Percentiles rank a stretch among this genome's conserved stretches.
Evolutionary conservation across 768 basidiomycete genomes (phyloP).

Genomic region (Postia placenta): DNA sequence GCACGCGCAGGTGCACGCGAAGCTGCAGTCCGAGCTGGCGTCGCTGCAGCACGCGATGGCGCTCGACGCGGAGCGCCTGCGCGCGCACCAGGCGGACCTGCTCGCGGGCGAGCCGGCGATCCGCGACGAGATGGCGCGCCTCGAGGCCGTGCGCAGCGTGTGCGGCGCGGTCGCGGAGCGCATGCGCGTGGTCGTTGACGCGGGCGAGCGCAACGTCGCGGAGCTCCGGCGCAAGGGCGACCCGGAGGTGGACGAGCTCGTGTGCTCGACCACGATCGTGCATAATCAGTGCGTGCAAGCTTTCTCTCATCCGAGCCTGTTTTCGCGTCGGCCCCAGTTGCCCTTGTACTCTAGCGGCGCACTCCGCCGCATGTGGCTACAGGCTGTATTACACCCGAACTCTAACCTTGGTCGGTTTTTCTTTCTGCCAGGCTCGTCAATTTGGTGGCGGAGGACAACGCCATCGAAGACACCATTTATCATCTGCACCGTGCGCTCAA

Average conservation of each 20-base stretch:
- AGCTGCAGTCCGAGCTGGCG: slow-evolving; percentile 63
- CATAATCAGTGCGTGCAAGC: slow-evolving; percentile 80
- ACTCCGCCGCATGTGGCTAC: neutral
- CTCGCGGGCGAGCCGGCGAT: slow-evolving; percentile 89
- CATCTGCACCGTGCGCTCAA: slow-evolving; percentile 93
- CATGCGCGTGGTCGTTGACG: slow-evolving; percentile 53
- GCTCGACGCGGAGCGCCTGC: slow-evolving; percentile 67
- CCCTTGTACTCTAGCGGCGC: neutral
- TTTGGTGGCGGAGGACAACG: slow-evolving; percentile 98
- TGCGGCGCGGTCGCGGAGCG: slow-evolving; percentile 74
- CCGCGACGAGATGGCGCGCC: slow-evolving; percentile 90
- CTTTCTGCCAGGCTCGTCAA: slow-evolving; percentile 68
- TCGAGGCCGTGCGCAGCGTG: slow-evolving; percentile 90
- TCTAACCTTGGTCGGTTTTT: neutral
- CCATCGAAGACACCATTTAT: slow-evolving; percentile 97
- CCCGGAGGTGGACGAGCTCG: slow-evolving; percentile 92
- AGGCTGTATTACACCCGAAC: slow-evolving; percentile 2
- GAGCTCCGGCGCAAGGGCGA: slow-evolving; percentile 82
- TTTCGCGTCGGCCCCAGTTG: neutral
- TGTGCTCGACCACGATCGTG: slow-evolving; percentile 93
- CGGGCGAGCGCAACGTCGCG: slow-evolving; percentile 66
- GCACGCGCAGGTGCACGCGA: slow-evolving; percentile 71
- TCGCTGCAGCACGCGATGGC: slow-evolving; percentile 61
- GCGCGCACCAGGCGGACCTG: slow-evolving; percentile 79
- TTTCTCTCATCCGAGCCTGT: slow-evolving; percentile 8